Conservation (phyloP, 768 basidiomycete species). For the Gautieria morchelliformis region DNA sequence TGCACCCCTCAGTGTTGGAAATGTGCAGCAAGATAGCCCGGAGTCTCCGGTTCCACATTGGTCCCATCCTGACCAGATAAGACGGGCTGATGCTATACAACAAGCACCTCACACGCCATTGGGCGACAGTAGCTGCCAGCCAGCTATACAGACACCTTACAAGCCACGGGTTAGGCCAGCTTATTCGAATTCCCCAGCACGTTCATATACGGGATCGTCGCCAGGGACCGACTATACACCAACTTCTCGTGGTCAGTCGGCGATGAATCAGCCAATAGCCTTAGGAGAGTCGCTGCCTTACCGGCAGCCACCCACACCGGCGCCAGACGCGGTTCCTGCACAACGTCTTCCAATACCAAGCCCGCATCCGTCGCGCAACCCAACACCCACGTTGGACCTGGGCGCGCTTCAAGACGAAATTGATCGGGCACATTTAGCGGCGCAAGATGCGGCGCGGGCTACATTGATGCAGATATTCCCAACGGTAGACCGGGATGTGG, state of each 20-base stretch:
- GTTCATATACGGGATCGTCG: constrained; percentile 21
- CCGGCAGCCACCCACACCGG: constrained; percentile 22
- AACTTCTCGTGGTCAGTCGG: constrained; percentile 18
- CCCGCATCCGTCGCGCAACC: constrained; percentile 13
- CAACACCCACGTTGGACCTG: constrained; percentile 40
- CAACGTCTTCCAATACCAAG: constrained; percentile 6
- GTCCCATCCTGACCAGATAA: constrained; percentile 30
- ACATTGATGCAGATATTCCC: constrained; percentile 91
- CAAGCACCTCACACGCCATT: constrained; percentile 31
- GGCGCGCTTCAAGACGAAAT: constrained; percentile 65
- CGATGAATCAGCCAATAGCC: constrained; percentile 39
- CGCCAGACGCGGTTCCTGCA: constrained; percentile 46
- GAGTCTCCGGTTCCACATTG: constrained; percentile 18
- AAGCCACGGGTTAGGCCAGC: constrained; percentile 51
- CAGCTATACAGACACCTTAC: constrained; percentile 54
- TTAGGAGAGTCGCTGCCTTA: constrained; percentile 40
- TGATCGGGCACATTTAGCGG: constrained; percentile 68
- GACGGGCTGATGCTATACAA: constrained; percentile 19
- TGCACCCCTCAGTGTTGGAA: constrained; percentile 53
- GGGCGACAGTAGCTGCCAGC: constrained; percentile 19
- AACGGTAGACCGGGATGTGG: constrained; percentile 65
- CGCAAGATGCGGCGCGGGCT: constrained; percentile 57
- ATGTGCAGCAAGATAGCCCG: constrained; percentile 16
- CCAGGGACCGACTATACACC: constrained; percentile 16
- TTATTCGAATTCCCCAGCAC: constrained; percentile 14